Conservation (phyloP, 768 basidiomycete genomes). For the Rhizopogon vesiculosus region DNA sequence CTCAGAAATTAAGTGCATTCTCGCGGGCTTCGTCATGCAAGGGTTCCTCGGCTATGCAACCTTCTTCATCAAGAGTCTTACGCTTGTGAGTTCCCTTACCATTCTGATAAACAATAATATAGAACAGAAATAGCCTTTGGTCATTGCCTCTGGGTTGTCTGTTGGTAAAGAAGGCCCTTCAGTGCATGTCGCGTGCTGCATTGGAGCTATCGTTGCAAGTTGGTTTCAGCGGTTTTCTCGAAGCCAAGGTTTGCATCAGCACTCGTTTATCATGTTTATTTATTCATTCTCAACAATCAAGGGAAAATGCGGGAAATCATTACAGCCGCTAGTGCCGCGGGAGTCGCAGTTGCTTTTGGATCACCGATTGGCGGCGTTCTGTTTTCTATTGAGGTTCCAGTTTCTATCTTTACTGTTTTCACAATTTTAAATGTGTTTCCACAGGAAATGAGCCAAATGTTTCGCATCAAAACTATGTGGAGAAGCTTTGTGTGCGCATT, state of each 20-base stretch:
- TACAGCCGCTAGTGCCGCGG: constrained; percentile 94
- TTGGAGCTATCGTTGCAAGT: constrained; percentile 87
- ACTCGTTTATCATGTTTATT: neutral
- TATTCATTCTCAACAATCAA: constrained; percentile 23
- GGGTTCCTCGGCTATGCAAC: constrained; percentile 90
- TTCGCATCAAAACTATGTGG: constrained; percentile 99
- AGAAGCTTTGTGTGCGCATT: constrained; percentile 95
- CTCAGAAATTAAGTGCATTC: constrained; percentile 96
- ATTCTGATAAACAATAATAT: neutral
- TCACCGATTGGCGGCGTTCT: constrained; percentile 97
- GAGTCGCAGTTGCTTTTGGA: constrained; percentile 97
- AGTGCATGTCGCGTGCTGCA: constrained; percentile 94
- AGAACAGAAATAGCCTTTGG: constrained; percentile 66
- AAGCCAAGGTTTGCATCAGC: constrained; percentile 68
- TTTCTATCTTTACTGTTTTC: neutral
- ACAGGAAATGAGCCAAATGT: constrained; percentile 97
- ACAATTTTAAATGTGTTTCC: neutral
- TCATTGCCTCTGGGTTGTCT: constrained; percentile 94
- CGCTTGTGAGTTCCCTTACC: constrained; percentile 56
- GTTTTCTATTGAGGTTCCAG: constrained; percentile 90
- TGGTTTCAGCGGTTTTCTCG: constrained; percentile 77
- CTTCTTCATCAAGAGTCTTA: constrained; percentile 90
- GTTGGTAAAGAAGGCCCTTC: constrained; percentile 99
- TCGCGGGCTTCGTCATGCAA: constrained; percentile 96
- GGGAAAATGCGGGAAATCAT: constrained; percentile 87